A percentile compares a stretch with the other conserved stretches of the same genome.
These are phyloP conservation scores for Porphyrellus cyaneotinctus DNA, from an alignment of 768 basidiomycete species.

Conservation along the genomic window DNA sequence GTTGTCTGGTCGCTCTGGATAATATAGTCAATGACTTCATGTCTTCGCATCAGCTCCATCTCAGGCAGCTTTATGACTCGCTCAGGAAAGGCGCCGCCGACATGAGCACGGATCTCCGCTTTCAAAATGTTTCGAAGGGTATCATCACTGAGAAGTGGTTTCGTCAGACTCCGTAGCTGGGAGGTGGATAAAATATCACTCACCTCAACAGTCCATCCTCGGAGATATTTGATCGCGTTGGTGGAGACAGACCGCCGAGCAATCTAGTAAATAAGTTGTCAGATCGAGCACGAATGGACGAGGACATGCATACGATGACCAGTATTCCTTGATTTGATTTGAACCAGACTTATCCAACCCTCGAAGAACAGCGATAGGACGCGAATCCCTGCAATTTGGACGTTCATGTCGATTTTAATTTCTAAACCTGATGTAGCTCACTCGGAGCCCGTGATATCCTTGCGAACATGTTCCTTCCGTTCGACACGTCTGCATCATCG, in stretches of 20 bases:
- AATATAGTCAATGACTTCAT: not conserved
- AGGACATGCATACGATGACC: not conserved
- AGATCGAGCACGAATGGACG: not conserved
- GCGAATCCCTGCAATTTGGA: too few species aligned
- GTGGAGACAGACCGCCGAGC: not conserved
- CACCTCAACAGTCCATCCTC: not conserved
- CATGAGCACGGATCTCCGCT: not conserved
- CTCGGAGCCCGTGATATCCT: too few species aligned
- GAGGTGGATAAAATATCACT: not conserved
- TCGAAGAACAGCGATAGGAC: not conserved
- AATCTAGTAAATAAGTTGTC: not conserved
- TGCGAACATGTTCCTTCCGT: too few species aligned
- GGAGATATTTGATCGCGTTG: not conserved
- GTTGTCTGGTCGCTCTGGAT: not conserved
- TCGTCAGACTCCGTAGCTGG: not conserved
- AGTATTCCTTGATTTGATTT: not conserved
- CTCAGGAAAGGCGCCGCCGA: not conserved
- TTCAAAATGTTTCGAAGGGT: not conserved
- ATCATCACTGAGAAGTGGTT: not conserved
- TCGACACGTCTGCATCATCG: too few species aligned
- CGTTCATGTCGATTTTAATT: not conserved
- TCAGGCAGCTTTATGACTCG: not conserved
- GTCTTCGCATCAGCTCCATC: not conserved
- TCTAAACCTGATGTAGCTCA: not conserved
- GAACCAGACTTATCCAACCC: not conserved